Percentiles rank a stretch among this genome's conserved stretches.
phyloP scores from a whole-genome alignment of 1,284 basidiomycete species.

The Moesziomyces parantarcticus region DNA sequence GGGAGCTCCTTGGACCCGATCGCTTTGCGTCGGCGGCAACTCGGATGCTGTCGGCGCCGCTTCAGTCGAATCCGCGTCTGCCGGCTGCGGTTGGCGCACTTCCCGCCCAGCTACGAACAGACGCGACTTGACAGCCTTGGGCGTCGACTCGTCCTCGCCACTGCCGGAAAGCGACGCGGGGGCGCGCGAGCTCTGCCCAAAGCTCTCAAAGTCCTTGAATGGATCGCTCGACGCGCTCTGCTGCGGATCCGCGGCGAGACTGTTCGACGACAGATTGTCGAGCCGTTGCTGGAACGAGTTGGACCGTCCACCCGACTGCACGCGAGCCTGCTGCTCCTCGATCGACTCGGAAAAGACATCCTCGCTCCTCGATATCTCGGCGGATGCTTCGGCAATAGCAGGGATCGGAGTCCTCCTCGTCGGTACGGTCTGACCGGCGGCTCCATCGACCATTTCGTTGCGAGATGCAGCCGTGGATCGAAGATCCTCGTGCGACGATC shows the following conservation, averaged over 20 bases:
- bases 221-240: constrained; percentile 54
- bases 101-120: constrained; percentile 24
- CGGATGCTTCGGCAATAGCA: constrained; percentile 40
- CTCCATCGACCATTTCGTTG: constrained; percentile 14
- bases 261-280: constrained; percentile 17
- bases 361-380: constrained; percentile 29
- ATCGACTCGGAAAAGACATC: constrained; percentile 44
- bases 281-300: constrained; percentile 47
- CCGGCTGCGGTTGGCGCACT: constrained; percentile 4
- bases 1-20: not conserved
- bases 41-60: not conserved
- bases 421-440: not conserved
- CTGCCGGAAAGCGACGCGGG: constrained; percentile 16
- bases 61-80: not conserved
- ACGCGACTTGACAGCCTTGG: constrained; percentile 28
- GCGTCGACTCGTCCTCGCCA: constrained; percentile 20
- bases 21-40: not conserved
- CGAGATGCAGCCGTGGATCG: constrained; percentile 35
- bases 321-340: constrained; percentile 36
- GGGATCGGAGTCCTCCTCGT: constrained; percentile 34
- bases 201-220: constrained; percentile 52
- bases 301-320: constrained; percentile 15
- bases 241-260: constrained; percentile 20
- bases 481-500: constrained; percentile 37
- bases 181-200: constrained; percentile 43